Evolutionary conservation across 2,329 filamentous ascomycete species (phyloP), one percentile per base, ranked within the genome.

Genomic region (Penicillium sp.): DNA sequence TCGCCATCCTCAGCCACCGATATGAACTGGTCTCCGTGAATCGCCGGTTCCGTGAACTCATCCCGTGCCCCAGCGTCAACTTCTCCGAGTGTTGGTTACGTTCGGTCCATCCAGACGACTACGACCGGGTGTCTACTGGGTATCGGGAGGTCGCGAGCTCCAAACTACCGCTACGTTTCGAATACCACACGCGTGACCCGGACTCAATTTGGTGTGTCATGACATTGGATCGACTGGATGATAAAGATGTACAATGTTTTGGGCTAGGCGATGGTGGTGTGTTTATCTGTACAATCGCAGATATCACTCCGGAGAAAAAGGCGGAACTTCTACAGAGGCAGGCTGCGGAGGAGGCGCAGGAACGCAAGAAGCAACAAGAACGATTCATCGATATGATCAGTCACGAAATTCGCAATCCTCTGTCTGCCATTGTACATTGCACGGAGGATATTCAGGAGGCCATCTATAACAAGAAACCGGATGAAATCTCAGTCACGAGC

Each of bases 281-380:
- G 0, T 57, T 54, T 8, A 52, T 63, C n/a, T 61, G 59, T 46
- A 63, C 64, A 5, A 84, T 94, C 45, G 91, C 87, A 0, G 87
- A 94, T 61, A 94, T 95, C 56, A 88, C 85, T 17, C 80, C 85
- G 47, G 87, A 93, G 64, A 95, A 94, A 65, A 84, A 84, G 75
- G 87, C 88, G 1, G 88, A 94, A 66, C 82, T 84, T 41, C 81
- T 88, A 31, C 87, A 94, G 66, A 87, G 80, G 59, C 78, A 83
- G 39, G 82, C 87, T 51, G 84, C 87, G 61, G 81, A 90, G 61
- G 87, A 93, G 64, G 88, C 87, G 0, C 80, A 90, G 2, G 85
- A 91, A 64, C 76, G 89, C 53, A 93, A 93, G 66, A 76, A 81
- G 22, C 82, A 85, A 61, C 87, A 91, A 61, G 85, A 90, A 59